Conservation (phyloP, 768 basidiomycete genomes). For the Panus rudis region DNA sequence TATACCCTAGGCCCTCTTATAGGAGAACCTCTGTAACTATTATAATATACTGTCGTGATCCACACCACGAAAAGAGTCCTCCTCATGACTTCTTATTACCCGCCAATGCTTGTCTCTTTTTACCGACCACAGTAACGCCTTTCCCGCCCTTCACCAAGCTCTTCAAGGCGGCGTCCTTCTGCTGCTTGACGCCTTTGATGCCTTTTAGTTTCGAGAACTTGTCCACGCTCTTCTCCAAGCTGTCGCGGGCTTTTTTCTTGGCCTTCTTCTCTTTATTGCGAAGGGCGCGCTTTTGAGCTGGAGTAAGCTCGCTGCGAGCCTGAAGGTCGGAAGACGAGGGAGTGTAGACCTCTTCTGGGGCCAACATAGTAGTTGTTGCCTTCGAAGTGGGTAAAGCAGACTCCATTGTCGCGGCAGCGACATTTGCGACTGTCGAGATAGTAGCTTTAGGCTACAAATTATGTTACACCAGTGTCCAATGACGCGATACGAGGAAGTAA, state of each 20-base stretch:
- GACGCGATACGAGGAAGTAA: slow-evolving; percentile 12
- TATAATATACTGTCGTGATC: no score
- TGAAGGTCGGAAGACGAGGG: slow-evolving; percentile 49
- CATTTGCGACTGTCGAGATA: slow-evolving; percentile 79
- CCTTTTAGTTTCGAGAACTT: slow-evolving; percentile 52
- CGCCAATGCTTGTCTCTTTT: slow-evolving; percentile 36
- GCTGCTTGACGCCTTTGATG: slow-evolving; percentile 56
- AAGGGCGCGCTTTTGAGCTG: slow-evolving; percentile 69
- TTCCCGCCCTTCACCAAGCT: slow-evolving; percentile 78
- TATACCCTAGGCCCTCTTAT: no score
- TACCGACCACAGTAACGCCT: slow-evolving; percentile 85
- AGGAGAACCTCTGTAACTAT: no score
- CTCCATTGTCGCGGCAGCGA: slow-evolving; percentile 77
- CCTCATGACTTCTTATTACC: slow-evolving; percentile 31
- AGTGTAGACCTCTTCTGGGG: slow-evolving; percentile 87
- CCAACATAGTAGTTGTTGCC: slow-evolving; percentile 72
- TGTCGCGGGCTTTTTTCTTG: slow-evolving; percentile 60
- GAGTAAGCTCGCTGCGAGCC: slow-evolving; percentile 75
- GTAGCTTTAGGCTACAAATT: slow-evolving; percentile 70
- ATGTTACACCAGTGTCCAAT: slow-evolving; percentile 7
- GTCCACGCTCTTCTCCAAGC: slow-evolving; percentile 56
- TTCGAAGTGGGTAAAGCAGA: slow-evolving; percentile 84
- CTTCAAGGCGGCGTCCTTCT: slow-evolving; percentile 80
- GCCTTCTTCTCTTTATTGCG: slow-evolving; percentile 65
- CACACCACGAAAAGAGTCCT: no score